Percentiles rank a stretch among this genome's conserved stretches.
Conservation (phyloP, 1,284 basidiomycete species). For the Polyporus tsugae region DNA sequence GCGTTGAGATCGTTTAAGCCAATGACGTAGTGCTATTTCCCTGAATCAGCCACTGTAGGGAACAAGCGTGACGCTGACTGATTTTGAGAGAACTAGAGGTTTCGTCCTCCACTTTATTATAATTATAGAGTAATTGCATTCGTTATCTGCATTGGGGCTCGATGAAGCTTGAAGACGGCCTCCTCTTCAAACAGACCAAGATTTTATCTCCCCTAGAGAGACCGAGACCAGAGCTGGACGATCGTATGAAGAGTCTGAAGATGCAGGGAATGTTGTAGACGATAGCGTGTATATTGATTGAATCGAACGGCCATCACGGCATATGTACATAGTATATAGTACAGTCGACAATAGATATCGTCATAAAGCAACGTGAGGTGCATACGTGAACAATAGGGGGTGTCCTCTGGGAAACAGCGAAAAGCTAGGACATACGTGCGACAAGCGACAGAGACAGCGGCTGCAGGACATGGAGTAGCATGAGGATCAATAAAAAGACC, state of each 20-base stretch:
- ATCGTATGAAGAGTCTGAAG: not conserved
- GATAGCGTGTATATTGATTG: not conserved
- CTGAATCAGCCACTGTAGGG: no score
- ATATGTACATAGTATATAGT: not conserved
- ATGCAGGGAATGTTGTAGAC: not conserved
- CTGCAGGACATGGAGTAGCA: constrained; percentile 19
- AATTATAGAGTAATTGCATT: not conserved
- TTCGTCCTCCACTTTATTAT: no score
- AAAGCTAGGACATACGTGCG: constrained; percentile 6
- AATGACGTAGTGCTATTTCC: no score
- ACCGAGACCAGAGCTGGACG: not conserved
- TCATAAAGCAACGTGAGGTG: constrained; percentile 25
- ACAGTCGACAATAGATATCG: constrained; percentile 25
- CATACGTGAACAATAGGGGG: constrained; percentile 11
- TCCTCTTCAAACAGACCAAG: not conserved
- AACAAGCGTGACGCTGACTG: no score
- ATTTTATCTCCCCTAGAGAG: not conserved
- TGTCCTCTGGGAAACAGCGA: constrained; percentile 9
- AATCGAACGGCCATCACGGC: not conserved
- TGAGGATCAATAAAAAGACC: constrained; percentile 3
- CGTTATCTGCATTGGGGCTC: not conserved
- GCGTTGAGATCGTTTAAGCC: no score
- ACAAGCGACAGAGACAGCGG: constrained; percentile 17
- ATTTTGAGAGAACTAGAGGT: no score
- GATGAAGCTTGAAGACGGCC: not conserved